Conservation (phyloP, 2,329 filamentous ascomycete genomes). For the Fusarium fujikuroi region DNA sequence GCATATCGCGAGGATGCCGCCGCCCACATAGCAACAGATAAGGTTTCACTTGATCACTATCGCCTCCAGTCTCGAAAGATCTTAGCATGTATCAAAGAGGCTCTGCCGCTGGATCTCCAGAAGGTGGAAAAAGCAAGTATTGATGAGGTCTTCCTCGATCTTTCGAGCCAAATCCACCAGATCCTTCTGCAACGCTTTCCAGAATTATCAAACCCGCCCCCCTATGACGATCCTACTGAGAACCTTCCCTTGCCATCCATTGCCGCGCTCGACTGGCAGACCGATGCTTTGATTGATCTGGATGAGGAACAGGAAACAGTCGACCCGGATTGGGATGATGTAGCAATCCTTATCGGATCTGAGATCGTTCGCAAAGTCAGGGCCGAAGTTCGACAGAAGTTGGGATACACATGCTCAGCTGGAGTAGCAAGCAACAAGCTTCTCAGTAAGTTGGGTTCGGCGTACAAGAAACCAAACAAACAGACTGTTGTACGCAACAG, state of each 20-base stretch:
- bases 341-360: slow-evolving; percentile 85
- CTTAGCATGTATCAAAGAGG: slow-evolving; percentile 79
- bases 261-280: slow-evolving; percentile 82
- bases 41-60: slow-evolving; percentile 95
- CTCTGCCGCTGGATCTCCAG: slow-evolving; percentile 72
- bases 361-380: slow-evolving; percentile 87
- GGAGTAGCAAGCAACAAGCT: slow-evolving; percentile 94
- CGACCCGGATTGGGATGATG: slow-evolving; percentile 96
- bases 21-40: slow-evolving; percentile 84
- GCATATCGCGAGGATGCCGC: slow-evolving; percentile 86
- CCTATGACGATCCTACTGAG: slow-evolving; percentile 78
- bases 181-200: slow-evolving; percentile 81
- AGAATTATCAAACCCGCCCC: slow-evolving; percentile 72
- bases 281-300: slow-evolving; percentile 84
- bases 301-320: slow-evolving; percentile 79
- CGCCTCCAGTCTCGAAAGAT: slow-evolving; percentile 86
- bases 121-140: slow-evolving; percentile 93
- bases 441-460: slow-evolving; percentile 92
- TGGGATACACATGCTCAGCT: slow-evolving; percentile 92
- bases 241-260: slow-evolving; percentile 74
- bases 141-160: slow-evolving; percentile 94
- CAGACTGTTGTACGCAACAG: slow-evolving; percentile 94
- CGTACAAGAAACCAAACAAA: slow-evolving; percentile 90
- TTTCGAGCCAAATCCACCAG: slow-evolving; percentile 84
- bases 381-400: slow-evolving; percentile 70